These are phyloP conservation scores for Hysterium pulicare DNA, from an alignment of 2,329 filamentous ascomycete genomes.

Conservation along the genomic window DNA sequence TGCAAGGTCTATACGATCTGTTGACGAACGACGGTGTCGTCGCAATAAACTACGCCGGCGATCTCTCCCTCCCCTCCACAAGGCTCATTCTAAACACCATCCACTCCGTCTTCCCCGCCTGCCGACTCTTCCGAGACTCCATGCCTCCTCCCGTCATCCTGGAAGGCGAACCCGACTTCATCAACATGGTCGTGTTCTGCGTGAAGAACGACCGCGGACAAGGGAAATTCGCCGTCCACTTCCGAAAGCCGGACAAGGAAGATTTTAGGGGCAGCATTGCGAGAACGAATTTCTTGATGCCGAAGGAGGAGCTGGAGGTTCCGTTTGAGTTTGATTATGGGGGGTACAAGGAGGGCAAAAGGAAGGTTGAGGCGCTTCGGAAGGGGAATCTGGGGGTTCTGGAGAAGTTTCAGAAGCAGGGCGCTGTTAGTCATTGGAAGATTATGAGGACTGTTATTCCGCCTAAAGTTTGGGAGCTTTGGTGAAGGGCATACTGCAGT, in stretches of 20 bases:
- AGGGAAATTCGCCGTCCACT: constrained; percentile 51
- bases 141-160: constrained; percentile 47
- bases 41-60: constrained; percentile 95
- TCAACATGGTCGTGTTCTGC: constrained; percentile 97
- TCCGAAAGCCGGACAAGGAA: constrained; percentile 60
- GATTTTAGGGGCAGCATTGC: constrained; percentile 74
- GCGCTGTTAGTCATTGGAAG: constrained; percentile 81
- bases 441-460: constrained; percentile 88
- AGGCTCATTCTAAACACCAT: constrained; percentile 81
- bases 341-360: constrained; percentile 35
- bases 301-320: constrained; percentile 65
- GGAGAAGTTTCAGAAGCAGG: constrained; percentile 67
- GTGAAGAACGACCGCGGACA: constrained; percentile 54
- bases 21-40: constrained; percentile 77
- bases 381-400: constrained; percentile 65
- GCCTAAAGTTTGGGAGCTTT: constrained; percentile 76
- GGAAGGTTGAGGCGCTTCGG: constrained; percentile 46
- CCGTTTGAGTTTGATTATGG: constrained; percentile 31
- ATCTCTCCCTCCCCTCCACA: constrained; percentile 73
- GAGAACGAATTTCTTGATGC: constrained; percentile 66
- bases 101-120: constrained; percentile 76
- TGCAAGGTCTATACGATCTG: constrained; percentile 66
- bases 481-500: too few species aligned
- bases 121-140: constrained; percentile 84
- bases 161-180: constrained; percentile 61